Evolutionary conservation across 2,329 filamentous ascomycete species (phyloP).

Genomic region (Beauveria brongniartii): DNA sequence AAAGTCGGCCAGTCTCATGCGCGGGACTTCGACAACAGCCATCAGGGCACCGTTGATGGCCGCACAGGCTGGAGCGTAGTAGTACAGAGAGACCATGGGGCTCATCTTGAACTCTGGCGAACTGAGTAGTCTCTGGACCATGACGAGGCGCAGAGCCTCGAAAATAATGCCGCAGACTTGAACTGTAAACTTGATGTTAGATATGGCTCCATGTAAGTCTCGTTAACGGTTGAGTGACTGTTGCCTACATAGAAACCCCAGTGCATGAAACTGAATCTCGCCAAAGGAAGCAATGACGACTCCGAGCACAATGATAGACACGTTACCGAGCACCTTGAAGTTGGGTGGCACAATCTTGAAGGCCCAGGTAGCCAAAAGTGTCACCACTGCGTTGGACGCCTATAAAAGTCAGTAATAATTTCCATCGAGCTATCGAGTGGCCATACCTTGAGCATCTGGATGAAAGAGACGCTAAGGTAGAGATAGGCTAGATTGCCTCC

Average conservation of each 20-base stretch:
- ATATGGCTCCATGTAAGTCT: too few relatives aligned
- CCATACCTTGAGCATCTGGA: constrained; percentile 93
- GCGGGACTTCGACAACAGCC: constrained; percentile 65
- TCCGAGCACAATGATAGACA: constrained; percentile 89
- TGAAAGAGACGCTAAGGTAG: constrained; percentile 92
- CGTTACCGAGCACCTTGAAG: constrained; percentile 81
- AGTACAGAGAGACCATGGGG: constrained; percentile 79
- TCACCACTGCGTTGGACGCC: constrained; percentile 83
- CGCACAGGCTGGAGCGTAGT: constrained; percentile 79
- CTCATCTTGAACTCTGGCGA: constrained; percentile 88
- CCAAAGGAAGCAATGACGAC: constrained; percentile 91
- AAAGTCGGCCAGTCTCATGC: constrained; percentile 60
- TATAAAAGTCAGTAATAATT: neutral
- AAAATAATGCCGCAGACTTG: constrained; percentile 73
- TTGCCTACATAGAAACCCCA: constrained; percentile 58
- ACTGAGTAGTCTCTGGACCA: constrained; percentile 77
- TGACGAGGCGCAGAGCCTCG: constrained; percentile 73
- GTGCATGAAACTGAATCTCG: constrained; percentile 85
- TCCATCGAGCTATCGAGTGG: too few relatives aligned
- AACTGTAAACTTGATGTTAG: constrained; percentile 16
- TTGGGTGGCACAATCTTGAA: constrained; percentile 80
- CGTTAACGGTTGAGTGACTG: neutral
- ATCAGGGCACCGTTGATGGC: constrained; percentile 71
- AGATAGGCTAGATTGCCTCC: constrained; percentile 95
- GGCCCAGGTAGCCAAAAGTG: constrained; percentile 81